These are phyloP conservation scores for Aspergillus oerlinghausenensis DNA, from an alignment of 2,329 filamentous ascomycete species.

Conservation along the genomic window DNA sequence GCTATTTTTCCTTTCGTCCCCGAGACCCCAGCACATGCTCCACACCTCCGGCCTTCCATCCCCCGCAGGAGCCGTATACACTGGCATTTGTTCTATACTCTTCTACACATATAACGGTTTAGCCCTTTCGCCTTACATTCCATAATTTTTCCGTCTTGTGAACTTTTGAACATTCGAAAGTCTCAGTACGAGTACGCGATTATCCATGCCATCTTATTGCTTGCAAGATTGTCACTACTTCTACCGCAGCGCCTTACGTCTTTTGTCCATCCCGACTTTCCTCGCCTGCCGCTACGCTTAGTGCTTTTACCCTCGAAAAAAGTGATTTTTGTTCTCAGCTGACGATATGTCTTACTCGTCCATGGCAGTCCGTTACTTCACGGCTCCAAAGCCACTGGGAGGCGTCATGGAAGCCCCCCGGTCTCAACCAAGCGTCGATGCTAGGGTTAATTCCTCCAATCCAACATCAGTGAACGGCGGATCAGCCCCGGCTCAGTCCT, in stretches of 20 bases:
- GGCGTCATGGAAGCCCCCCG: slow-evolving; percentile 55
- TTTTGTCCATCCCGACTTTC: slow-evolving; percentile 73
- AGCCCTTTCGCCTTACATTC: neutral
- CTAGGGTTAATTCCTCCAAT: slow-evolving; percentile 15
- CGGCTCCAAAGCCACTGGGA: slow-evolving; percentile 67
- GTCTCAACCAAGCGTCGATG: slow-evolving; percentile 23
- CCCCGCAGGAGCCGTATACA: slow-evolving; percentile 1
- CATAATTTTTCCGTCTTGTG: slow-evolving; percentile 1
- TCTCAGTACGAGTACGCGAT: slow-evolving; percentile 37
- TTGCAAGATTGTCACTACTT: slow-evolving; percentile 90
- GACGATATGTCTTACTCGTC: slow-evolving; percentile 56
- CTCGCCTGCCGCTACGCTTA: slow-evolving; percentile 73
- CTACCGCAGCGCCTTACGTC: slow-evolving; percentile 82
- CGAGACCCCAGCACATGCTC: slow-evolving; percentile 2
- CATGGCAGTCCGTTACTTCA: slow-evolving; percentile 67
- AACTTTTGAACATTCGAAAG: slow-evolving; percentile 6
- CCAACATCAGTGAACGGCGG: slow-evolving; percentile 12
- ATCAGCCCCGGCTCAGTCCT: slow-evolving; percentile 39
- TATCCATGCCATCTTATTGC: slow-evolving; percentile 71
- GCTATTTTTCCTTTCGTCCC: slow-evolving; percentile 11
- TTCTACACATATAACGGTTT: neutral
- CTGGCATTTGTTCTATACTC: neutral
- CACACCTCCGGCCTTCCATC: neutral
- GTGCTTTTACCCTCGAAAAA: slow-evolving; percentile 23
- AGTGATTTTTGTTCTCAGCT: slow-evolving; percentile 33